These are phyloP conservation scores for Gamsiella multidivaricata DNA, from an alignment of 192 early-diverging fungal genomes.

Conservation along the genomic window DNA sequence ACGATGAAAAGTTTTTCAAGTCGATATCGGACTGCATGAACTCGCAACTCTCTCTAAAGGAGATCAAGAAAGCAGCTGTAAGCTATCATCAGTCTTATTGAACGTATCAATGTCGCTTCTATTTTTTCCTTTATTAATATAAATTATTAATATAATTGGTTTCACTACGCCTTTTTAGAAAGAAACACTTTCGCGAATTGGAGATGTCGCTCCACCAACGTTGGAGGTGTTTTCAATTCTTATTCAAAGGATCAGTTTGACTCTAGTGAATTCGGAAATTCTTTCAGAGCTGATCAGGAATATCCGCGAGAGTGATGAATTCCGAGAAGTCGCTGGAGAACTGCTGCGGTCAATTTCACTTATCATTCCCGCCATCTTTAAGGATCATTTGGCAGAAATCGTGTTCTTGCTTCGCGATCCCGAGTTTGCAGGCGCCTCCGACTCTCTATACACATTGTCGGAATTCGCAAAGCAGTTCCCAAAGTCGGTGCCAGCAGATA, in stretches of 20 bases:
- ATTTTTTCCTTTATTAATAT: not conserved
- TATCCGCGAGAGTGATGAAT: constrained; percentile 31
- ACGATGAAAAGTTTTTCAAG: constrained; percentile 74
- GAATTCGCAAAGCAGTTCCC: constrained; percentile 78
- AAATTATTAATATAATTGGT: too few species aligned
- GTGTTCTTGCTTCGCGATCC: constrained; percentile 54
- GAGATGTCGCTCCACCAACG: constrained; percentile 65
- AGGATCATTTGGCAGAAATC: constrained; percentile 64
- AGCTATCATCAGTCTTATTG: too few species aligned
- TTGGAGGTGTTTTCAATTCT: constrained; percentile 80
- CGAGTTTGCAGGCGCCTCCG: constrained; percentile 47
- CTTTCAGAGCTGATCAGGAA: constrained; percentile 70
- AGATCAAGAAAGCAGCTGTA: constrained; percentile 73
- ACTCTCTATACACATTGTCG: constrained; percentile 75
- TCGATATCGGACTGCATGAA: constrained; percentile 80
- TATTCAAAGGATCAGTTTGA: constrained; percentile 79
- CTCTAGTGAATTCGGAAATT: constrained; percentile 76
- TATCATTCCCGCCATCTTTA: constrained; percentile 70
- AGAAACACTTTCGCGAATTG: constrained; percentile 75
- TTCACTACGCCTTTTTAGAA: constrained; percentile 24
- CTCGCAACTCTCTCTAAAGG: constrained; percentile 72
- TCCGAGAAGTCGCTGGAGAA: constrained; percentile 29
- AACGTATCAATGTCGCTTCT: not conserved
- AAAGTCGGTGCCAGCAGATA: constrained; percentile 52
- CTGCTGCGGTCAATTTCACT: constrained; percentile 33